A percentile compares a stretch with the other conserved stretches of the same genome.
Evolutionary conservation across 495 filamentous ascomycete species (phyloP).

Genomic region (Xylaria telfairii): DNA sequence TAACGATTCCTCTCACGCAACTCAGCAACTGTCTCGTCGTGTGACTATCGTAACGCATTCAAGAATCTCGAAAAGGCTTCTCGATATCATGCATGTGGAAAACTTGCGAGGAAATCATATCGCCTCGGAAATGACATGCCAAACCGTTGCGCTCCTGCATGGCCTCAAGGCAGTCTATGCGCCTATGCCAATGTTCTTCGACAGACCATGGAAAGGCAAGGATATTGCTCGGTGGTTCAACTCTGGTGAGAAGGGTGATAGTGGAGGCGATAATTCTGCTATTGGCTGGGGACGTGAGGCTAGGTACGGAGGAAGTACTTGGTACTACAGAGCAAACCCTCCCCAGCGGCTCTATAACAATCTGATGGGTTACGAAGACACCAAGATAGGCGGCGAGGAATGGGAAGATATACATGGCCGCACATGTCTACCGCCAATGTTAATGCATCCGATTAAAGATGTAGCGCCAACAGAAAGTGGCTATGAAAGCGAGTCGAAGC

Average conservation of each 20-base stretch:
- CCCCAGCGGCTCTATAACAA: constrained; percentile 65
- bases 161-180: constrained; percentile 74
- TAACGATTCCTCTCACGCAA: constrained; percentile 52
- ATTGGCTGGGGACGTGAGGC: constrained; percentile 60
- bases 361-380: constrained; percentile 66
- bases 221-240: constrained; percentile 69
- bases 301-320: constrained; percentile 63
- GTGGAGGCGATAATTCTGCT: constrained; percentile 53
- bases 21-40: constrained; percentile 64
- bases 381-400: constrained; percentile 53
- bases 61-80: constrained; percentile 65
- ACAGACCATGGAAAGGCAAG: constrained; percentile 61
- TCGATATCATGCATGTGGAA: constrained; percentile 70
- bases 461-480: constrained; percentile 50
- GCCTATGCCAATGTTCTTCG: constrained; percentile 74
- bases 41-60: constrained; percentile 71
- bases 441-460: constrained; percentile 63
- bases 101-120: constrained; percentile 65
- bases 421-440: constrained; percentile 61
- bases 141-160: constrained; percentile 69
- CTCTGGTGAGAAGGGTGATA: constrained; percentile 54
- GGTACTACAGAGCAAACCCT: constrained; percentile 62
- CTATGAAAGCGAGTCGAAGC: constrained; percentile 42
- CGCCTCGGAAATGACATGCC: constrained; percentile 73
- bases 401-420: constrained; percentile 60